Evolutionary conservation across 2,329 filamentous ascomycete genomes (phyloP).

Genomic region (Fusarium mangiferae): DNA sequence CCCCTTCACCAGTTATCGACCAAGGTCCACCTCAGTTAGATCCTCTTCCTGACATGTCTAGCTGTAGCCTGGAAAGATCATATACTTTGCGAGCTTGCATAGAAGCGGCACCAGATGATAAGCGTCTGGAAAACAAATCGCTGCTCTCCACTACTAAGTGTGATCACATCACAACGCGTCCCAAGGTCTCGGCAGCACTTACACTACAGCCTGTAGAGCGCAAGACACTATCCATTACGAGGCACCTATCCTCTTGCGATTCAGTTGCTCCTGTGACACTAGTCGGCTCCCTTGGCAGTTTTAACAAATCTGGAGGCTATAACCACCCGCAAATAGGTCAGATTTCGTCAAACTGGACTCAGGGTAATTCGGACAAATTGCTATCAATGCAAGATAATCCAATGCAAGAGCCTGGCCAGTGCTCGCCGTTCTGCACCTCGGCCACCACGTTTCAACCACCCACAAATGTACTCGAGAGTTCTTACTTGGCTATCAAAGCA

Average conservation of each 20-base stretch:
- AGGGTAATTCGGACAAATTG: conserved; percentile 19
- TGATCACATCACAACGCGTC: neutral
- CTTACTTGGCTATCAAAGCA: neutral
- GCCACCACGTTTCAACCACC: conserved; percentile 7
- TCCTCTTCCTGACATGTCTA: conserved; percentile 42
- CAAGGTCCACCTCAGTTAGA: conserved; percentile 44
- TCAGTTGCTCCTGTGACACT: neutral
- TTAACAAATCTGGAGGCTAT: neutral
- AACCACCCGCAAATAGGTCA: neutral
- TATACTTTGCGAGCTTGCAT: conserved; percentile 45
- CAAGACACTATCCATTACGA: conserved; percentile 9
- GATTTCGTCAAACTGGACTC: conserved; percentile 16
- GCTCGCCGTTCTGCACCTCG: conserved; percentile 1
- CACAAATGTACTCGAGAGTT: neutral
- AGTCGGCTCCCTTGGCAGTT: neutral
- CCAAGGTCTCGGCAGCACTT: neutral
- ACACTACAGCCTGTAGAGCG: conserved; percentile 23
- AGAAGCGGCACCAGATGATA: conserved; percentile 46
- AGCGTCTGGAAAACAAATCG: conserved; percentile 44
- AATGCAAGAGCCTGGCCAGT: neutral
- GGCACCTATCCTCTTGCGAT: neutral
- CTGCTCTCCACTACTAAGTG: neutral
- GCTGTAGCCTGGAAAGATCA: conserved; percentile 39
- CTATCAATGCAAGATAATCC: neutral
- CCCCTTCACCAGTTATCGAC: neutral